Evolutionary conservation across 306 rosid genomes (phyloP).

Genomic region (Castanea mollissima): DNA sequence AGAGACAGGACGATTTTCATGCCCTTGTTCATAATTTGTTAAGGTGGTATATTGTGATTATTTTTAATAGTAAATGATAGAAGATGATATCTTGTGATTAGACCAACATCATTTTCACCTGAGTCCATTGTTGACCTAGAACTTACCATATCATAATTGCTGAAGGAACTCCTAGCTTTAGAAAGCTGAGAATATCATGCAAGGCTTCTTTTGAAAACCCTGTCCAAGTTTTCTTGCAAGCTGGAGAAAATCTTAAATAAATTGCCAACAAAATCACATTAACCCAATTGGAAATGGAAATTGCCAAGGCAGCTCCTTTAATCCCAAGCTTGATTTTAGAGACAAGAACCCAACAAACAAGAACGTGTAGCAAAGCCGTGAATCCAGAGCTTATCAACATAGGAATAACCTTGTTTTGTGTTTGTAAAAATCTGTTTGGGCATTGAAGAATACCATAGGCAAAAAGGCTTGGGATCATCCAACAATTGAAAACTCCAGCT

Average conservation of each 20-base stretch:
- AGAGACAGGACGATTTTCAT: too few relatives aligned
- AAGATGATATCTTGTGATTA: too few relatives aligned
- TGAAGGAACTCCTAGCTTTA: slow-evolving; percentile 55
- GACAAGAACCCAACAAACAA: slow-evolving; percentile 49
- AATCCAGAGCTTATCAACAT: slow-evolving; percentile 50
- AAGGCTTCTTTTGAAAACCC: slow-evolving; percentile 54
- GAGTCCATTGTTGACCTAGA: too few relatives aligned
- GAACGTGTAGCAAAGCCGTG: slow-evolving; percentile 43
- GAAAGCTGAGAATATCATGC: slow-evolving; percentile 39
- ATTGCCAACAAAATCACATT: slow-evolving; percentile 38
- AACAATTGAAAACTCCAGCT: slow-evolving; percentile 39
- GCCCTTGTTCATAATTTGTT: too few relatives aligned
- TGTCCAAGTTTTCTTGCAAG: slow-evolving; percentile 50
- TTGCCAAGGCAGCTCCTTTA: slow-evolving; percentile 59
- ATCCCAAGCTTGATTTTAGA: slow-evolving; percentile 33
- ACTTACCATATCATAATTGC: slow-evolving; percentile 57
- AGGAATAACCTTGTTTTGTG: slow-evolving; percentile 57
- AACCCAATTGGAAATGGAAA: slow-evolving; percentile 46
- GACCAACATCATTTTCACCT: too few relatives aligned
- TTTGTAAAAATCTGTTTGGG: slow-evolving; percentile 55
- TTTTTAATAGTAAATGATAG: too few relatives aligned
- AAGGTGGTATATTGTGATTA: too few relatives aligned
- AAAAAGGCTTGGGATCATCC: slow-evolving; percentile 52
- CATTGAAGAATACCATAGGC: slow-evolving; percentile 46
- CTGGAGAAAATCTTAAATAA: slow-evolving; percentile 35